A percentile compares a stretch with the other conserved stretches of the same genome.
phyloP scores from a whole-genome alignment of 495 filamentous ascomycete species.

The Penicillium alfredii region DNA sequence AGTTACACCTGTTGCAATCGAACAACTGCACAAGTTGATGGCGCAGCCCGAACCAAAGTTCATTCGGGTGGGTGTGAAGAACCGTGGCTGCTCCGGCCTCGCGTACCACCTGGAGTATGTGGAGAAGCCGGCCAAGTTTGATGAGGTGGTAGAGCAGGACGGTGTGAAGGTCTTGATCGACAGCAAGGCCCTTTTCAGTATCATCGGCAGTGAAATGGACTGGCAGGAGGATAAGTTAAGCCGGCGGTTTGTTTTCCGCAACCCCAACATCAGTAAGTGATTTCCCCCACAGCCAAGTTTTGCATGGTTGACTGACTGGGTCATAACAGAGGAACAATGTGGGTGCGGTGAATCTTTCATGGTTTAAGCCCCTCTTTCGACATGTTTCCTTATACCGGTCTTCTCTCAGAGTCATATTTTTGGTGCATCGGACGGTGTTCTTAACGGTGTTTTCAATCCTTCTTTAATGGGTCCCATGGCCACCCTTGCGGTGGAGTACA shows the following conservation, averaged over 20 bases:
- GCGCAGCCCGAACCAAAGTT: slow-evolving; percentile 80
- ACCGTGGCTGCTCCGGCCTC: slow-evolving; percentile 89
- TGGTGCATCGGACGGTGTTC: slow-evolving; percentile 44
- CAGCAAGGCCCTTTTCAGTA: slow-evolving; percentile 93
- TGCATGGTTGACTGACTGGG: slow-evolving; percentile 28
- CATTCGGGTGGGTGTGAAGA: slow-evolving; percentile 90
- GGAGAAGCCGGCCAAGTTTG: slow-evolving; percentile 77
- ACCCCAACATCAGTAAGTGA: slow-evolving; percentile 98
- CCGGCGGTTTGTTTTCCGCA: slow-evolving; percentile 84
- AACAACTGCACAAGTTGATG: slow-evolving; percentile 68
- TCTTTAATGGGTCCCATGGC: slow-evolving; percentile 9
- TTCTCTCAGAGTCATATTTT: slow-evolving; percentile 20
- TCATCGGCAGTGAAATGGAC: slow-evolving; percentile 99
- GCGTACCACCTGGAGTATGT: slow-evolving; percentile 97
- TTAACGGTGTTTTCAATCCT: slow-evolving; percentile 9
- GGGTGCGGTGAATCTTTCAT: slow-evolving; percentile 98
- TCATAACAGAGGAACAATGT: slow-evolving; percentile 77
- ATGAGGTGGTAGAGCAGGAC: slow-evolving; percentile 92
- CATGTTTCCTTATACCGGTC: slow-evolving; percentile 12
- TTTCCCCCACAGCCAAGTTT: slow-evolving; percentile 1
- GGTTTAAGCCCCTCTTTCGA: slow-evolving; percentile 44
- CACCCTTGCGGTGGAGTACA: slow-evolving; percentile 22
- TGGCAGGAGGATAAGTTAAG: slow-evolving; percentile 95
- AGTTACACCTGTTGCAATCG: slow-evolving; percentile 68
- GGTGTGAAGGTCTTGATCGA: slow-evolving; percentile 95